Conservation (phyloP, 208 protist species). For the Leishmania martiniquensis region DNA sequence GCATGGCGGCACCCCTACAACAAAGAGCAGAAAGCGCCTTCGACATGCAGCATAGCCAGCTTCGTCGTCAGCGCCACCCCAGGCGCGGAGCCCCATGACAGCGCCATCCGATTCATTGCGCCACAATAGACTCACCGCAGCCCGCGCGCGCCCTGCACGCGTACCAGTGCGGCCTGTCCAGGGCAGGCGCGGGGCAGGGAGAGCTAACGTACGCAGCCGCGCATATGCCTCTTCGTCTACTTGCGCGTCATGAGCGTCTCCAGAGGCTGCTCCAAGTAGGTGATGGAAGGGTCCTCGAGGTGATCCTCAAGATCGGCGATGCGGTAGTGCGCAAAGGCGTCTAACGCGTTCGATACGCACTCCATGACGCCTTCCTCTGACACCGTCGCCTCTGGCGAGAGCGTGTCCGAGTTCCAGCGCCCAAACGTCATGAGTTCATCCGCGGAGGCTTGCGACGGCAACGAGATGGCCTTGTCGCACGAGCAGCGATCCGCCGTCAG, state of each 20-base stretch:
- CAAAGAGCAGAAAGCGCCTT: neutral
- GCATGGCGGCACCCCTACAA: neutral
- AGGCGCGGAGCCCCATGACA: neutral
- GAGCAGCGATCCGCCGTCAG: constrained; percentile 34
- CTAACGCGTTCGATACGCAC: constrained; percentile 69
- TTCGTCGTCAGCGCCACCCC: no score
- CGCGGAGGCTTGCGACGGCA: constrained; percentile 16
- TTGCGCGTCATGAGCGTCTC: constrained; percentile 45
- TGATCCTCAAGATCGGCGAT: constrained; percentile 89
- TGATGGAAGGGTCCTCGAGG: constrained; percentile 75
- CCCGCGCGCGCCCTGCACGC: no score
- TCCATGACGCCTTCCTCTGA: constrained; percentile 53
- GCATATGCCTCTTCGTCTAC: constrained; percentile 8
- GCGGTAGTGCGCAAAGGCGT: constrained; percentile 75
- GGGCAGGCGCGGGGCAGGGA: neutral
- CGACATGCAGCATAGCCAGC: neutral
- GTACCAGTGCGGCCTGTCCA: neutral
- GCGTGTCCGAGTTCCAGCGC: constrained; percentile 80
- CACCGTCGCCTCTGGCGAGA: constrained; percentile 49
- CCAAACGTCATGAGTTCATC: constrained; percentile 57
- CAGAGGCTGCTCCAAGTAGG: constrained; percentile 80
- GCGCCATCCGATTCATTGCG: neutral
- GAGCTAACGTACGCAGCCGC: neutral
- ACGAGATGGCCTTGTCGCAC: constrained; percentile 43
- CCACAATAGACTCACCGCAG: neutral